These are phyloP conservation scores for Clohesyomyces aquaticus DNA, from an alignment of 495 filamentous ascomycete species.

Conservation along the genomic window DNA sequence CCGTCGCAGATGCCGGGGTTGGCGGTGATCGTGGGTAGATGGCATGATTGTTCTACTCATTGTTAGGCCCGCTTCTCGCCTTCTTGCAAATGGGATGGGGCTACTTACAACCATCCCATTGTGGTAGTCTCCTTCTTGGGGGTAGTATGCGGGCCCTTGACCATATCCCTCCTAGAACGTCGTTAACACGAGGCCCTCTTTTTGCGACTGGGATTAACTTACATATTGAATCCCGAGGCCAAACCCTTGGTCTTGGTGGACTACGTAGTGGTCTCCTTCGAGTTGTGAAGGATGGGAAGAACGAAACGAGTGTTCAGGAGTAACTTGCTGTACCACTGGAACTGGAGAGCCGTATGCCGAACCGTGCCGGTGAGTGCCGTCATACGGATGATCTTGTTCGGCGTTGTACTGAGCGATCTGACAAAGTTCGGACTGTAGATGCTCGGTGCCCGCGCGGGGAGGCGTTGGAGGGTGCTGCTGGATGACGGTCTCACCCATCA, in stretches of 20 bases:
- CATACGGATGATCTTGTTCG: conserved; percentile 22
- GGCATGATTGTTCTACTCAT: conserved; percentile 26
- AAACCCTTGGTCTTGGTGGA: conserved; percentile 44
- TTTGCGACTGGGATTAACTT: conserved; percentile 30
- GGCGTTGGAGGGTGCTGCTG: conserved; percentile 40
- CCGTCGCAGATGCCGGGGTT: conserved; percentile 47
- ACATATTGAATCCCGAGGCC: conserved; percentile 52
- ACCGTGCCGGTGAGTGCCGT: conserved; percentile 19
- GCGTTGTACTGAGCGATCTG: conserved; percentile 39
- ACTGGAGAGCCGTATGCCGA: conserved; percentile 33
- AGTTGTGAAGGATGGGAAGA: conserved; percentile 11
- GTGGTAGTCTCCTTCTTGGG: conserved; percentile 54
- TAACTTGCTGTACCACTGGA: conserved; percentile 28
- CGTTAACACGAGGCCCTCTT: conserved; percentile 2
- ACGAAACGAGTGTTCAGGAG: conserved; percentile 22
- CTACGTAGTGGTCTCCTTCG: background rate
- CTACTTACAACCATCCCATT: conserved; percentile 25
- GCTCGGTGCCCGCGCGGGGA: conserved; percentile 27
- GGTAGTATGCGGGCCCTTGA: conserved; percentile 47
- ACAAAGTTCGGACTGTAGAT: conserved; percentile 37
- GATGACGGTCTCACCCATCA: conserved; percentile 38
- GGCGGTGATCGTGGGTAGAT: conserved; percentile 45
- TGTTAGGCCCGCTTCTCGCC: conserved; percentile 23
- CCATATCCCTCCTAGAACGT: conserved; percentile 27
- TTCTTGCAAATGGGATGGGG: background rate